A percentile compares a stretch with the other conserved stretches of the same genome.
phyloP scores from a whole-genome alignment of 2,329 filamentous ascomycete genomes.

The Rhinocladiella mackenziei region DNA sequence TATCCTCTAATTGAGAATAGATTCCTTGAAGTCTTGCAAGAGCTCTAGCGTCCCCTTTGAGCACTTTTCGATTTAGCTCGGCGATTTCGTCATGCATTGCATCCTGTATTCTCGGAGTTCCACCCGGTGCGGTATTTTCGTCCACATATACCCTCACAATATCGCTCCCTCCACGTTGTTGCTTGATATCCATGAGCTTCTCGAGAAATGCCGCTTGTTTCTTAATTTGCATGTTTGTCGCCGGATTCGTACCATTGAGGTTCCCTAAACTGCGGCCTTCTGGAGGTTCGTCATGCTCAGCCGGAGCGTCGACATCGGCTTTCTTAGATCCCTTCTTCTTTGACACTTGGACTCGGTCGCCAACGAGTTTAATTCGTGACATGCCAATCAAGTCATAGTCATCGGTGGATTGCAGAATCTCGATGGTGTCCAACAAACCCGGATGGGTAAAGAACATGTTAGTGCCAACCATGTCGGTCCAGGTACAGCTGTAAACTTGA shows the following conservation, averaged over 20 bases:
- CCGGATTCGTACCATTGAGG: constrained; percentile 25
- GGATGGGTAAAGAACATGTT: constrained; percentile 67
- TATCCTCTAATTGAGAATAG: constrained; percentile 30
- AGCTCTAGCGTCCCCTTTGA: constrained; percentile 38
- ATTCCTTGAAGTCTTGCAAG: constrained; percentile 37
- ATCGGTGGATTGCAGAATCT: constrained; percentile 33
- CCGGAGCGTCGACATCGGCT: constrained; percentile 7
- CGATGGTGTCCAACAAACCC: constrained; percentile 43
- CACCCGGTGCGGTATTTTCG: constrained; percentile 36
- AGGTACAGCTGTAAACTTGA: constrained; percentile 72
- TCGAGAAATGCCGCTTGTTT: constrained; percentile 58
- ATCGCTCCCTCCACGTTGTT: constrained; percentile 60
- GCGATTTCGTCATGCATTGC: constrained; percentile 37
- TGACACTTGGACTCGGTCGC: constrained; percentile 59
- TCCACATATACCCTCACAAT: constrained; percentile 51
- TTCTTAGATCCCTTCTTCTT: constrained; percentile 33
- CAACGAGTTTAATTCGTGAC: constrained; percentile 65
- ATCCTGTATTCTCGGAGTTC: constrained; percentile 30
- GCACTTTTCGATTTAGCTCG: constrained; percentile 36
- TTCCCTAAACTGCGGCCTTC: constrained; percentile 18
- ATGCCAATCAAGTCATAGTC: constrained; percentile 69
- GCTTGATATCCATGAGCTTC: constrained; percentile 62
- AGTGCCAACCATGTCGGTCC: constrained; percentile 79
- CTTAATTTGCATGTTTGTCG: constrained; percentile 34
- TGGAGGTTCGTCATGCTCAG: constrained; percentile 1